Base-by-base conservation (phyloP, 2,329 filamentous ascomycete species). In the Pseudogymnoascus sp. region DNA sequence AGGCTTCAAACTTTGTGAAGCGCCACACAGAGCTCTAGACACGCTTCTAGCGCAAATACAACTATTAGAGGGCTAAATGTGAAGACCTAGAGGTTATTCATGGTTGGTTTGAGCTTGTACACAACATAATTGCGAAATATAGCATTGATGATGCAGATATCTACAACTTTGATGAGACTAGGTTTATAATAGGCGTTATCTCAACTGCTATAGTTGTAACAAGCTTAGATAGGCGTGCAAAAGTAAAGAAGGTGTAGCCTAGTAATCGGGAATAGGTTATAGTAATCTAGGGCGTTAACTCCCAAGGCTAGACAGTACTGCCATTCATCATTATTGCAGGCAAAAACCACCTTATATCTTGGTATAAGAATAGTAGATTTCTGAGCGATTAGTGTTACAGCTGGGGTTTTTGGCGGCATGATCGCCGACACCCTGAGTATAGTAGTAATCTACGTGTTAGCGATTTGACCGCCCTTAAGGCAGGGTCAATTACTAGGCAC, bases 221-320 rank as follows among this genome's bases (percentile, higher is more conserved):
- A 28, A 30, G 25, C 30, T 54, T 59, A 63, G 64, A 70, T 63
- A 22, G 60, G 57, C 9, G 16, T 58, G 38, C 62, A 22, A 62
- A 63, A 63, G 59, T 54, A 58, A 66, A 62, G 43, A 25, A 58
- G 58, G 47, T 66, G 43, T 58, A 70, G 63, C 67, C 60, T 60
- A 65, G 64, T 8, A 70, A 70, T 67, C 59, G 60, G 16, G 65
- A 71, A 65, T 71, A 50, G 65, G 62, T 62, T 47, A 71, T 30
- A 30, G 28, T 30, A 6, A 37, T 60, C 37, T 12, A 59, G 9
- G 57, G 18, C 3, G 35, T 59, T 14, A 25, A 12, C 18, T 11
- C 30, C 3, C 4, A 3, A 11, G 12, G 36, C 8, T 59, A 12
- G n/a, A 8, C 7, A 7, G 18, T 59, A 1, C 57, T 12, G 11